phyloP scores from a whole-genome alignment of 306 rosid species.

The Fragaria nilgerrensis region DNA sequence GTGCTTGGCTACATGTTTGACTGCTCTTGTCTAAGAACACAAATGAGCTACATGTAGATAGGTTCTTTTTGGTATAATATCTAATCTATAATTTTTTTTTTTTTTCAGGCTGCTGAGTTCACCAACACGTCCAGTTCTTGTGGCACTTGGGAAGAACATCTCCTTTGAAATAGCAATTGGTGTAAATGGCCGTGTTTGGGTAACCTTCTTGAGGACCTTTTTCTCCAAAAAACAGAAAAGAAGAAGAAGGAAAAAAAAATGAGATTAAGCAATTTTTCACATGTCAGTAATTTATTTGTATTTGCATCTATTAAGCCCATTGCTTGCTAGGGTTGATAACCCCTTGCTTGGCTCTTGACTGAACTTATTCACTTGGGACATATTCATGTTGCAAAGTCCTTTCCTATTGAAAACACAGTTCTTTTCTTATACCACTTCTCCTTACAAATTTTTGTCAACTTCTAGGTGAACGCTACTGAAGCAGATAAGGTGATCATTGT shows the following conservation, averaged over 20 bases:
- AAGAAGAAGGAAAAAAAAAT: too few relatives aligned
- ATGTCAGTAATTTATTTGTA: not conserved
- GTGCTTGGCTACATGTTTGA: not conserved
- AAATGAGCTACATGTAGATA: not conserved
- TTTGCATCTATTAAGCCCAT: not conserved
- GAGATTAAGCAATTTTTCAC: not conserved
- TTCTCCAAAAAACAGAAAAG: not conserved
- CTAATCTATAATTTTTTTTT: not conserved
- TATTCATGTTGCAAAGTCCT: not conserved
- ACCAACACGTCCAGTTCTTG: slow-evolving; percentile 81
- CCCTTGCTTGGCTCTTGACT: slow-evolving; percentile 1
- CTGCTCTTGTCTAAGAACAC: not conserved
- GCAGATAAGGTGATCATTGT: slow-evolving; percentile 57
- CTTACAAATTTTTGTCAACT: not conserved
- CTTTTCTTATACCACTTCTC: not conserved
- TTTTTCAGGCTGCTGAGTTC: slow-evolving; percentile 65
- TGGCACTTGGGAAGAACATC: slow-evolving; percentile 77
- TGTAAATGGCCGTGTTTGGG: slow-evolving; percentile 94
- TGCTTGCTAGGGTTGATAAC: not conserved
- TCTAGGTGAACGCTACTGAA: slow-evolving; percentile 72
- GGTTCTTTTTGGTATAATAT: not conserved
- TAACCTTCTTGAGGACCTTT: slow-evolving; percentile 20
- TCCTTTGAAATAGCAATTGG: slow-evolving; percentile 89
- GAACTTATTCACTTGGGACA: not conserved
- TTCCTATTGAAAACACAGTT: slow-evolving; percentile 4